Conservation (phyloP, 306 rosid genomes). For the Medicago truncatula region DNA sequence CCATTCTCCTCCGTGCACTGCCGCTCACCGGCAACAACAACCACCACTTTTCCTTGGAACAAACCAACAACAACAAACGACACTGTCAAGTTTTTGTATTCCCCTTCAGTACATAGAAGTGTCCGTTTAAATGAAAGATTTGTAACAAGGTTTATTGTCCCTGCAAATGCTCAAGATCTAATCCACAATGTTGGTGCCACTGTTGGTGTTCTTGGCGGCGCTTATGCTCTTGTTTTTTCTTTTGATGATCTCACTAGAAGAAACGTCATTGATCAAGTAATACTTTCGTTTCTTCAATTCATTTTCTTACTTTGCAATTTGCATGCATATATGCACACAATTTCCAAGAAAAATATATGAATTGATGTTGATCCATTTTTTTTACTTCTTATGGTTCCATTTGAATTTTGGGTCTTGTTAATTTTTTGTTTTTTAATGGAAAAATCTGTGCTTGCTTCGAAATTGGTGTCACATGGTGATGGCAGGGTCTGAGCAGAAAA, state of each 20-base stretch:
- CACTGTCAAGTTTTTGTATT: constrained; percentile 27
- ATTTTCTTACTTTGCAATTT: neutral
- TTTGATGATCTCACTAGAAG: constrained; percentile 67
- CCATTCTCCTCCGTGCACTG: constrained; percentile 45
- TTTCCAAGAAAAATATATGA: constrained; percentile 5
- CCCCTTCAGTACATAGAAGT: constrained; percentile 4
- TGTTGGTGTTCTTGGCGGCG: constrained; percentile 65
- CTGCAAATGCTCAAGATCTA: constrained; percentile 46
- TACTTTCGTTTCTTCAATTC: neutral
- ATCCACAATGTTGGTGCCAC: constrained; percentile 70
- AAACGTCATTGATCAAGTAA: constrained; percentile 72
- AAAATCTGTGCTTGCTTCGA: neutral
- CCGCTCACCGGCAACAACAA: neutral
- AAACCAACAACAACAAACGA: neutral
- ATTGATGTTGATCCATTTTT: constrained; percentile 6
- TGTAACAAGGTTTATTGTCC: neutral
- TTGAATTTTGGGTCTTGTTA: constrained; percentile 16
- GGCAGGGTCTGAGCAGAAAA: constrained; percentile 84
- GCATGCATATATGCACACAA: constrained; percentile 31
- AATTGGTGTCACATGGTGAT: constrained; percentile 30
- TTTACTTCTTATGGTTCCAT: constrained; percentile 1
- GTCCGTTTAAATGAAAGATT: constrained; percentile 21
- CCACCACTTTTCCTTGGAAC: neutral
- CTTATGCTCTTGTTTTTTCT: constrained; percentile 63
- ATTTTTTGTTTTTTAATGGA: constrained; percentile 2